phyloP scores from a whole-genome alignment of 2,329 filamentous ascomycete species.

The Colletotrichum simmondsii region DNA sequence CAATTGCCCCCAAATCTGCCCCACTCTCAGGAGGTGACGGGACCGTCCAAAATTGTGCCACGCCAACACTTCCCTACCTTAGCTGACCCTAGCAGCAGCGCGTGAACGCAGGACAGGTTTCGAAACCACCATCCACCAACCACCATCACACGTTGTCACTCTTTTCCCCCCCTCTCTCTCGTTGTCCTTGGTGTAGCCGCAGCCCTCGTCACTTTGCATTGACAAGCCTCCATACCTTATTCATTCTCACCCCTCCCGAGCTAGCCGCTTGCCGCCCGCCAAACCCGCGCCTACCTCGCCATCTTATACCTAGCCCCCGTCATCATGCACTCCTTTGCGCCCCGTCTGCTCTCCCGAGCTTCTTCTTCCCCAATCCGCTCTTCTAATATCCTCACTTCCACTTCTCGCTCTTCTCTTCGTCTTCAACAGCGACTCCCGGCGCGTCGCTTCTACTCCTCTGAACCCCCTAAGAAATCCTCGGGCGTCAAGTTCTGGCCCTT shows the following conservation, averaged over 20 bases:
- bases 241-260: not conserved
- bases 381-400: constrained; percentile 4
- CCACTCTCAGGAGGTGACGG: not conserved
- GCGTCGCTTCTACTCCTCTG: constrained; percentile 54
- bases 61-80: constrained; percentile 3
- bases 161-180: not conserved
- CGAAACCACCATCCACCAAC: constrained; percentile 3
- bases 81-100: not conserved
- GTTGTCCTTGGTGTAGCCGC: not conserved
- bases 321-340: constrained; percentile 14
- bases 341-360: constrained; percentile 21
- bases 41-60: constrained; percentile 8
- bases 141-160: constrained; percentile 7
- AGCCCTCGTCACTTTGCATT: constrained; percentile 16
- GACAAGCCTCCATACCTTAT: not conserved
- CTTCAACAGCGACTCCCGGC: constrained; percentile 27
- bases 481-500: constrained; percentile 70
- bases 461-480: constrained; percentile 46
- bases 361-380: constrained; percentile 4
- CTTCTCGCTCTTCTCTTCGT: constrained; percentile 2
- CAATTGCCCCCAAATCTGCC: not conserved
- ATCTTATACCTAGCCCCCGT: not conserved
- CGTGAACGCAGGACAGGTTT: not conserved
- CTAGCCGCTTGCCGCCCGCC: not conserved
- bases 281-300: not conserved